Conservation (phyloP, 2,329 filamentous ascomycete species). For the Fusarium sp. region DNA sequence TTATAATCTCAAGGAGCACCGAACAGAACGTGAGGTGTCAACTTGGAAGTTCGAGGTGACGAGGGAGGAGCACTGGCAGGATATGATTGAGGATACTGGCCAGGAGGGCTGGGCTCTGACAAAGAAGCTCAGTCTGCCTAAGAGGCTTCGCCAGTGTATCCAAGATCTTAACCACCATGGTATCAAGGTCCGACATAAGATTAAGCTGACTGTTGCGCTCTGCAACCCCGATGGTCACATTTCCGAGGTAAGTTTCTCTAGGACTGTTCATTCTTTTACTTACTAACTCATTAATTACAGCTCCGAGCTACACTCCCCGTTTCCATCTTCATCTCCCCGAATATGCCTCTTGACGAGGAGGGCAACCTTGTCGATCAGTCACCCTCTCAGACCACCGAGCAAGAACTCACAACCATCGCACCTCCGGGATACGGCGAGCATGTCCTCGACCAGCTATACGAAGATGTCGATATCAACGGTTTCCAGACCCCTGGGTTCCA, state of each 20-base stretch:
- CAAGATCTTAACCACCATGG: conserved; percentile 91
- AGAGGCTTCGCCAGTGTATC: conserved; percentile 83
- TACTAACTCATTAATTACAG: conserved; percentile 52
- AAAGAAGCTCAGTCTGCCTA: conserved; percentile 78
- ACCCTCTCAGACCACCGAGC: conserved; percentile 59
- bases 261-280: neutral
- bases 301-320: conserved; percentile 91
- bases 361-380: conserved; percentile 79
- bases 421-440: conserved; percentile 96
- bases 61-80: conserved; percentile 73
- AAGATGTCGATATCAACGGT: conserved; percentile 84
- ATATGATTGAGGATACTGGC: conserved; percentile 75
- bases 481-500: conserved; percentile 80
- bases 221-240: conserved; percentile 95
- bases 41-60: conserved; percentile 68
- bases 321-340: conserved; percentile 95
- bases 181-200: conserved; percentile 92
- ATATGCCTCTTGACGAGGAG: conserved; percentile 87
- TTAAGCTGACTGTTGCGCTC: conserved; percentile 90
- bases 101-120: conserved; percentile 74
- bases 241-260: conserved; percentile 74
- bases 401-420: conserved; percentile 73
- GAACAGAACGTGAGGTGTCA: conserved; percentile 72
- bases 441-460: conserved; percentile 89
- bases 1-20: conserved; percentile 67